Evolutionary conservation across 257 asterid species (phyloP).

Genomic region (Solanum okadae): DNA sequence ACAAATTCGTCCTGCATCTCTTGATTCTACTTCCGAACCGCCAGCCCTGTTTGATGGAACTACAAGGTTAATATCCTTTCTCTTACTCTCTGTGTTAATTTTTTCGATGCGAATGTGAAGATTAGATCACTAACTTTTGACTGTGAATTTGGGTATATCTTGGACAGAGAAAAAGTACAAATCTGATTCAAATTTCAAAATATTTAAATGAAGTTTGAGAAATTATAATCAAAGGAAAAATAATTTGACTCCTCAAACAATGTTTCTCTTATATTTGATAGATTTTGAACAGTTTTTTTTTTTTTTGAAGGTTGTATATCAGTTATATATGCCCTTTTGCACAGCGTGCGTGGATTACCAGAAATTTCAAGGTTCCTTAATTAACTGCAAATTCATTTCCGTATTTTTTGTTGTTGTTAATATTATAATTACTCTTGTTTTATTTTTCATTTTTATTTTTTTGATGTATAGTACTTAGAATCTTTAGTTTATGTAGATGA

Average conservation of each 20-base stretch:
- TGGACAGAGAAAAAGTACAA: not conserved
- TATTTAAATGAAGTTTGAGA: not conserved
- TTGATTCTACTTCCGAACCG: constrained; percentile 30
- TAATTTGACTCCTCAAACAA: too few relatives aligned
- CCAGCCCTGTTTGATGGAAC: constrained; percentile 40
- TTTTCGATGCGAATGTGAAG: too few relatives aligned
- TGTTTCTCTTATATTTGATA: not conserved
- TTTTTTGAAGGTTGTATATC: constrained; percentile 49
- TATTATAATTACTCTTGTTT: not conserved
- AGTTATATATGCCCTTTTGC: constrained; percentile 52
- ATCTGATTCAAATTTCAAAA: not conserved
- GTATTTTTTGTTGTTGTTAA: not conserved
- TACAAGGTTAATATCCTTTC: constrained; percentile 20
- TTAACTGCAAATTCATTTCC: not conserved
- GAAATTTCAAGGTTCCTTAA: constrained; percentile 55
- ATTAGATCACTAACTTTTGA: too few relatives aligned
- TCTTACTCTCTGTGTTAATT: not conserved
- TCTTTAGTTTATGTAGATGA: not conserved
- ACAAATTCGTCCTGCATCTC: constrained; percentile 25
- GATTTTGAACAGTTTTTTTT: not conserved
- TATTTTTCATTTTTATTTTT: not conserved
- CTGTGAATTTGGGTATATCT: not conserved
- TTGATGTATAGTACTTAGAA: not conserved
- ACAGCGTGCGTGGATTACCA: constrained; percentile 68
- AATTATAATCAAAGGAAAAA: not conserved